These are phyloP conservation scores for Cyclocybe aegerita DNA, from an alignment of 768 basidiomycete species.

Conservation along the genomic window DNA sequence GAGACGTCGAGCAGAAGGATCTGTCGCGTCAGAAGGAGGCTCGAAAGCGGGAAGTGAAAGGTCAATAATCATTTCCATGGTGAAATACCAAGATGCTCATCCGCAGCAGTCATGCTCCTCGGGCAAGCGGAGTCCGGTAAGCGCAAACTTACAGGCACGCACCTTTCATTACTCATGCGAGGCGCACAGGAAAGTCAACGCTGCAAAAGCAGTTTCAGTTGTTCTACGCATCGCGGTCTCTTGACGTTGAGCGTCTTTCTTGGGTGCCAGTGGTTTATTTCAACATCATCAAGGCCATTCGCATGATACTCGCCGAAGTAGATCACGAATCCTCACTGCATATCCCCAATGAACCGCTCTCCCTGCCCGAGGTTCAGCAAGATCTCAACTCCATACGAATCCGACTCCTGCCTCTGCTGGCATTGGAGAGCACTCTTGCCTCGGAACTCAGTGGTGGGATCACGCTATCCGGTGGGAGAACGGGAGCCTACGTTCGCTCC, in stretches of 20 bases:
- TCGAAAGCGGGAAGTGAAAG: conserved; percentile 44
- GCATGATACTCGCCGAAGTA: conserved; percentile 71
- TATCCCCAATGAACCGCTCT: conserved; percentile 19
- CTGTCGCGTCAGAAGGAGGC: conserved; percentile 44
- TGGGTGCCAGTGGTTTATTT: conserved; percentile 84
- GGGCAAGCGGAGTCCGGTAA: conserved; percentile 73
- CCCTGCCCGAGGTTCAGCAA: conserved; percentile 21
- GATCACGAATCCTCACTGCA: conserved; percentile 51
- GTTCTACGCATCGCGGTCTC: conserved; percentile 68
- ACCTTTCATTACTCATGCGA: neutral
- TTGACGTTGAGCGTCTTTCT: conserved; percentile 68
- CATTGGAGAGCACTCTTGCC: conserved; percentile 66
- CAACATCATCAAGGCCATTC: conserved; percentile 79
- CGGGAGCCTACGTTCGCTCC: conserved; percentile 65
- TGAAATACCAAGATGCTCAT: neutral
- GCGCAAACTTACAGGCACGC: neutral
- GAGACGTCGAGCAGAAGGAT: conserved; percentile 40
- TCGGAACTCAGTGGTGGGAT: conserved; percentile 69
- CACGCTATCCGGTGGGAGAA: conserved; percentile 56
- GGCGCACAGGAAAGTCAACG: conserved; percentile 65
- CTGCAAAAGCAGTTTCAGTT: conserved; percentile 85
- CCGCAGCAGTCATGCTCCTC: conserved; percentile 60
- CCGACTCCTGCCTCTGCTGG: conserved; percentile 60
- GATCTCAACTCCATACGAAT: conserved; percentile 55
- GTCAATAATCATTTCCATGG: conserved; percentile 24